phyloP scores from a whole-genome alignment of 352 stramenopile genomes.

The Phytopythium oedochilum region DNA sequence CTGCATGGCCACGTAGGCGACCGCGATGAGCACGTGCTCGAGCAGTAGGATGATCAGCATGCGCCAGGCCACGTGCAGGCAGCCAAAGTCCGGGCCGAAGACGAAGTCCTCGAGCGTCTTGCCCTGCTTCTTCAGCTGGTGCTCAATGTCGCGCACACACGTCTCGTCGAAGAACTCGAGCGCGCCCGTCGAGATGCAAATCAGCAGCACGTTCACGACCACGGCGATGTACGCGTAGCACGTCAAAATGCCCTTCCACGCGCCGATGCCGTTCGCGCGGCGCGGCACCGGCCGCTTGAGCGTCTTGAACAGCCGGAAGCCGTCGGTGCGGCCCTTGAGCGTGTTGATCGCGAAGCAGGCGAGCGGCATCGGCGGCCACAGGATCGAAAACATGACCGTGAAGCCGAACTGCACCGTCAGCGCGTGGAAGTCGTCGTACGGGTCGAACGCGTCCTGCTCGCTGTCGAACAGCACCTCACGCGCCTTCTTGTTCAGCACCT shows the following conservation, averaged over 20 bases:
- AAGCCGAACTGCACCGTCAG: conserved; percentile 71
- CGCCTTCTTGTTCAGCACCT: conserved; percentile 62
- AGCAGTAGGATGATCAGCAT: conserved; percentile 52
- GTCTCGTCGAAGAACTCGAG: conserved; percentile 63
- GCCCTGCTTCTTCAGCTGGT: conserved; percentile 51
- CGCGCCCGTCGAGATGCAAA: conserved; percentile 67
- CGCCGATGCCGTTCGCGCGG: conserved; percentile 68
- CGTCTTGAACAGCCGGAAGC: conserved; percentile 63
- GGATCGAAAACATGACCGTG: conserved; percentile 78
- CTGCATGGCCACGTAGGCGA: conserved; percentile 52
- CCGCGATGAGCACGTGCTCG: conserved; percentile 47
- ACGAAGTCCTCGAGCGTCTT: conserved; percentile 68
- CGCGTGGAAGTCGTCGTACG: conserved; percentile 74
- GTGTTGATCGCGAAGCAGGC: conserved; percentile 70
- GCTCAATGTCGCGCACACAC: conserved; percentile 48
- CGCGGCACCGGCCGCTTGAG: conserved; percentile 68
- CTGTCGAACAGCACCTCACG: conserved; percentile 70
- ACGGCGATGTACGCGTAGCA: conserved; percentile 60
- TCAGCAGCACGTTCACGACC: conserved; percentile 64
- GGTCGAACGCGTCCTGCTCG: conserved; percentile 67
- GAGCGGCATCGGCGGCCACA: conserved; percentile 74
- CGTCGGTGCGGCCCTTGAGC: conserved; percentile 62
- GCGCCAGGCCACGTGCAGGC: conserved; percentile 52
- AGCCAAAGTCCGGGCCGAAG: conserved; percentile 60
- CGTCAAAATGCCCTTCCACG: conserved; percentile 56